Base-by-base conservation (phyloP, 202 grass and related monocot species). In the Panicum hallii region DNA sequence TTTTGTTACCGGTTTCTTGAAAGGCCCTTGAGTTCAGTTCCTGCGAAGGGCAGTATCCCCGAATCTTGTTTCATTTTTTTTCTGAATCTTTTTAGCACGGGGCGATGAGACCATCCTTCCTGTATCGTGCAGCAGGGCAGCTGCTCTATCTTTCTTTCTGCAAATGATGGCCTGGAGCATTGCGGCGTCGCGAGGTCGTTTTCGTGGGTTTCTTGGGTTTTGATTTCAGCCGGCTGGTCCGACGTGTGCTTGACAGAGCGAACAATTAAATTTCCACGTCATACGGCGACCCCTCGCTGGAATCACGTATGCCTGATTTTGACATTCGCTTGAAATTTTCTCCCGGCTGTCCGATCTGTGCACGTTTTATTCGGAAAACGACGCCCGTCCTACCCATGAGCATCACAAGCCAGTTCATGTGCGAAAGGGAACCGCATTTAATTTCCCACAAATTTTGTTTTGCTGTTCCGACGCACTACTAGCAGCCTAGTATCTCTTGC, bases 301-400 rank as follows among this genome's bases (percentile, higher is more conserved):
- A 84, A 58, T 8, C 75, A 57, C 28, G 55, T 49, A 38, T 73
- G 43, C 74, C n/a, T 49, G 80, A 84, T 80, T 65, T 87, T 84
- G 89, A 83, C 80, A 66, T 50, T 63, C 63, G 9, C 62, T 54
- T 79, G 43, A 68, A 54, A 8, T 79, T 83, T 34, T 65, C 32
- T 11, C 5, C 54, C 15, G 50, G 13, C 45, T 40, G 68, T 32
- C 56, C 20, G 8, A 1, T 77, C 23, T 67, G 9, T 26, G n/a
- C 7, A 58, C 38, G 58, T 70, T 63, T 63, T 15, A 12, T 63
- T 4, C 9, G 15, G 54, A 87, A 83, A 80, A 76, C 7, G 84
- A 87, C 80, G 22, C 68, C 19, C 72, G 0, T 30, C 79, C 69
- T 58, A 55, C 6, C 53, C 38, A 44, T 26, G 26, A 77, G 5